These are phyloP conservation scores for Mucor plumbeus DNA, from an alignment of 371 early-diverging fungal genomes.

Conservation along the genomic window DNA sequence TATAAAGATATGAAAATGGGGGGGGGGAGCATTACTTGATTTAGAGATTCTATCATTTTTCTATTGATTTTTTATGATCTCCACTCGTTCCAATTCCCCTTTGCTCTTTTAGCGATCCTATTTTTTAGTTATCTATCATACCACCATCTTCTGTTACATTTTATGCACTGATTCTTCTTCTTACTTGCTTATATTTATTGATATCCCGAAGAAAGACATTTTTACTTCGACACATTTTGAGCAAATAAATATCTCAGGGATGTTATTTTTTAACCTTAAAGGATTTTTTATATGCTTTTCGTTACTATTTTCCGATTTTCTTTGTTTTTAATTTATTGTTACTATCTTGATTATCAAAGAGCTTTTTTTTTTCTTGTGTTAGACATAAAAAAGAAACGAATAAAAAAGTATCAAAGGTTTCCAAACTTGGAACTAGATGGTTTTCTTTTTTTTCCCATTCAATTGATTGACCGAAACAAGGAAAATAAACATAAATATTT, in stretches of 20 bases:
- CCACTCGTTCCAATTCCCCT: neutral
- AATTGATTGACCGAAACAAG: neutral
- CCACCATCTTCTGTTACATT: constrained; percentile 7
- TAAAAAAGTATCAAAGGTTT: constrained; percentile 1
- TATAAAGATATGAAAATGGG: neutral
- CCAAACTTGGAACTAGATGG: constrained; percentile 3
- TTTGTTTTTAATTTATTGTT: neutral
- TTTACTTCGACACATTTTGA: neutral
- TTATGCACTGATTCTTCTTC: neutral
- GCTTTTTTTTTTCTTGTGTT: neutral
- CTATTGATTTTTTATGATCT: neutral
- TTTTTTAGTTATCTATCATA: constrained; percentile 2
- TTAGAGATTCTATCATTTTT: neutral
- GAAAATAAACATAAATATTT: neutral
- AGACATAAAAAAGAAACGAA: constrained; percentile 6
- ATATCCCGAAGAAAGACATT: neutral
- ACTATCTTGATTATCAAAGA: neutral
- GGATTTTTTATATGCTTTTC: neutral
- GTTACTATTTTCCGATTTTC: neutral
- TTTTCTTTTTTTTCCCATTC: constrained; percentile 3
- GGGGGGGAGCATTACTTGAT: neutral
- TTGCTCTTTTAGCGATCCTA: neutral
- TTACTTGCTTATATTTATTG: neutral
- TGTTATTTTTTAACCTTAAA: neutral
- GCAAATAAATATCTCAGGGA: neutral